Evolutionary conservation across 1,284 basidiomycete species (phyloP).

Genomic region (Exobasidium cylindrosporum): DNA sequence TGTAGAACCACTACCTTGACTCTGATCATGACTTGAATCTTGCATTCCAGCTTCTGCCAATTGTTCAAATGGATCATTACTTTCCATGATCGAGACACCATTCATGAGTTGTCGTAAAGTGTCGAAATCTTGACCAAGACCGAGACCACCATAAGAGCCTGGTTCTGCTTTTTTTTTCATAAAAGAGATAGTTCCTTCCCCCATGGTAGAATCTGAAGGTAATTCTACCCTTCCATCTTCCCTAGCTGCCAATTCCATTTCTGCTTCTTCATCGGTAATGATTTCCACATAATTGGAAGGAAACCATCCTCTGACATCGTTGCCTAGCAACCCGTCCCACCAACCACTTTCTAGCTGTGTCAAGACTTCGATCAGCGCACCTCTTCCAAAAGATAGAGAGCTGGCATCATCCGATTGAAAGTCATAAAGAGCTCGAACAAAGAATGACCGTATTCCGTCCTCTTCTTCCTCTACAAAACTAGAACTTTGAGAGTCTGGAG

Average conservation of each 20-base stretch:
- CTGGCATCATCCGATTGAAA: slow-evolving; percentile 73
- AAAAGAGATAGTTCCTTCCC: not conserved
- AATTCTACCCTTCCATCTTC: slow-evolving; percentile 6
- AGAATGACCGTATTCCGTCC: slow-evolving; percentile 60
- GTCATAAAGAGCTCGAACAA: slow-evolving; percentile 88
- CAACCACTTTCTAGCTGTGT: slow-evolving; percentile 88
- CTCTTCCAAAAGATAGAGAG: slow-evolving; percentile 78
- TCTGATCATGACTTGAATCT: slow-evolving; percentile 6
- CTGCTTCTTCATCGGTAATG: slow-evolving; percentile 71
- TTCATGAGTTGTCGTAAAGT: slow-evolving; percentile 29
- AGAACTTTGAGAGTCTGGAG: not conserved
- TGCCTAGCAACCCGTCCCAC: slow-evolving; percentile 92
- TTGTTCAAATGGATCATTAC: slow-evolving; percentile 42
- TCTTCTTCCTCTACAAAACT: slow-evolving; percentile 11
- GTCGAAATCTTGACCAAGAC: slow-evolving; percentile 34
- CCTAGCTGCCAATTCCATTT: slow-evolving; percentile 23
- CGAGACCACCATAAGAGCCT: slow-evolving; percentile 32
- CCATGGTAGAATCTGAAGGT: not conserved
- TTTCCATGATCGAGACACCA: slow-evolving; percentile 20
- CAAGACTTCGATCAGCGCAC: slow-evolving; percentile 90
- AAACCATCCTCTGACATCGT: slow-evolving; percentile 77
- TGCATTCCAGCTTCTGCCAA: slow-evolving; percentile 42
- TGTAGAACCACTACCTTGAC: not conserved
- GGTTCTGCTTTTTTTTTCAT: slow-evolving; percentile 16
- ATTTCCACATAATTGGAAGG: slow-evolving; percentile 88